Evolutionary conservation across 345 rosid species (phyloP).

Genomic region (Syzygium aqueum): DNA sequence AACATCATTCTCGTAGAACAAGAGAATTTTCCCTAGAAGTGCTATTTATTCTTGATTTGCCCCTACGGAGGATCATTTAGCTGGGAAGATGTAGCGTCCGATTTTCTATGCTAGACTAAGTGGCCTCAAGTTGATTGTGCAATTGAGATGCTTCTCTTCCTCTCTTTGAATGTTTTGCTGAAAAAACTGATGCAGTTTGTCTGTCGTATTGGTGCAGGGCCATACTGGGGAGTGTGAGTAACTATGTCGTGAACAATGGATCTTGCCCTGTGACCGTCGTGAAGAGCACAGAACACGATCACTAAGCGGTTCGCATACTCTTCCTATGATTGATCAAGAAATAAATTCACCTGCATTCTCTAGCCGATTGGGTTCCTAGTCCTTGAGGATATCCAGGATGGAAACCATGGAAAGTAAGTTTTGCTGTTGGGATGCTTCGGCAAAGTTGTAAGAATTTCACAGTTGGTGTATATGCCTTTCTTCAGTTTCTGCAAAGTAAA

Average conservation of each 20-base stretch:
- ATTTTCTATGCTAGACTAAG: background rate
- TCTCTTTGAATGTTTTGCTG: background rate
- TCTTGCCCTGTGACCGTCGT: slow-evolving; percentile 77
- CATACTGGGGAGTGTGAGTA: slow-evolving; percentile 82
- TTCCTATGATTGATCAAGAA: background rate
- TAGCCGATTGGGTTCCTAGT: background rate
- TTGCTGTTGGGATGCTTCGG: background rate
- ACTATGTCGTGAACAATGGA: slow-evolving; percentile 60
- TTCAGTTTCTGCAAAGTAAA: background rate
- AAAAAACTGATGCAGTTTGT: background rate
- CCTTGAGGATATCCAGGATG: background rate
- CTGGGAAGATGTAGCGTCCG: background rate
- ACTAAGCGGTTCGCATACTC: background rate
- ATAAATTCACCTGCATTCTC: background rate
- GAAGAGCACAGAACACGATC: slow-evolving; percentile 20
- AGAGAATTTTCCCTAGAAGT: background rate
- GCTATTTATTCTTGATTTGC: background rate
- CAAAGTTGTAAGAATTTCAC: background rate
- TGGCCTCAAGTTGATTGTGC: background rate
- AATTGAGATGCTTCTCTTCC: background rate
- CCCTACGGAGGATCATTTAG: background rate
- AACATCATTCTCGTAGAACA: background rate
- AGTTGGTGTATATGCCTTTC: background rate
- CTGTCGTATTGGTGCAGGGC: slow-evolving; percentile 25
- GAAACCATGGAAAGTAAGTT: background rate